phyloP scores from a whole-genome alignment of 2,329 filamentous ascomycete species.

The Coleophoma crateriformis region DNA sequence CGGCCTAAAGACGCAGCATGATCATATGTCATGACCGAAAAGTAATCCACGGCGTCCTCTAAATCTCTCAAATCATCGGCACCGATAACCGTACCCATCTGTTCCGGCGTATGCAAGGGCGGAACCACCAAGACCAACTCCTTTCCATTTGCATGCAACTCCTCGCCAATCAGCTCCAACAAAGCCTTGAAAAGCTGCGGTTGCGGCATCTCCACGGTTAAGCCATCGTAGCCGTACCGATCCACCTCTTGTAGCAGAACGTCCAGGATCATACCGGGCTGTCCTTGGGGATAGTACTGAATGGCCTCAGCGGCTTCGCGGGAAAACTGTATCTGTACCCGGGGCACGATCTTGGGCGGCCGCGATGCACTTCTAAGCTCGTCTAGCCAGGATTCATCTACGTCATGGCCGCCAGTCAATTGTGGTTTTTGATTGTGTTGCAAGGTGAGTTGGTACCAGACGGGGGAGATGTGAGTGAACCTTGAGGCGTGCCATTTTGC shows the following conservation, averaged over 20 bases:
- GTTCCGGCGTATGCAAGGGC: background rate
- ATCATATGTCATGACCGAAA: constrained; percentile 2
- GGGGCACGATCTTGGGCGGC: constrained; percentile 1
- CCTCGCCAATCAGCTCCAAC: background rate
- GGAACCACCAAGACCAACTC: constrained; percentile 1
- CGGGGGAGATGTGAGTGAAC: constrained; percentile 1
- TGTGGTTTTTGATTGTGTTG: background rate
- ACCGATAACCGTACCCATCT: background rate
- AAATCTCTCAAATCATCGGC: constrained; percentile 1
- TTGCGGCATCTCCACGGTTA: background rate
- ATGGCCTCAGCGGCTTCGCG: background rate
- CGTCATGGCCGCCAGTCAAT: background rate
- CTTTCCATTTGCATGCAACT: background rate
- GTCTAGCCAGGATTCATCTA: constrained; percentile 1
- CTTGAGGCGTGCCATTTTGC: constrained; percentile 1
- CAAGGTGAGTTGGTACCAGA: constrained; percentile 1
- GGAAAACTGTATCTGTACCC: constrained; percentile 2
- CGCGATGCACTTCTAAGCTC: background rate
- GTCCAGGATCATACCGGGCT: background rate
- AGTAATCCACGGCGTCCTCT: constrained; percentile 1
- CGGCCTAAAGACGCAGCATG: background rate
- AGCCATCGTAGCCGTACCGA: background rate
- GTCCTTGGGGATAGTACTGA: background rate
- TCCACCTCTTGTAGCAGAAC: background rate
- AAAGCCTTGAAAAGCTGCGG: background rate